Conservation (phyloP, 2,329 filamentous ascomycete genomes). For the Periconia sp. region DNA sequence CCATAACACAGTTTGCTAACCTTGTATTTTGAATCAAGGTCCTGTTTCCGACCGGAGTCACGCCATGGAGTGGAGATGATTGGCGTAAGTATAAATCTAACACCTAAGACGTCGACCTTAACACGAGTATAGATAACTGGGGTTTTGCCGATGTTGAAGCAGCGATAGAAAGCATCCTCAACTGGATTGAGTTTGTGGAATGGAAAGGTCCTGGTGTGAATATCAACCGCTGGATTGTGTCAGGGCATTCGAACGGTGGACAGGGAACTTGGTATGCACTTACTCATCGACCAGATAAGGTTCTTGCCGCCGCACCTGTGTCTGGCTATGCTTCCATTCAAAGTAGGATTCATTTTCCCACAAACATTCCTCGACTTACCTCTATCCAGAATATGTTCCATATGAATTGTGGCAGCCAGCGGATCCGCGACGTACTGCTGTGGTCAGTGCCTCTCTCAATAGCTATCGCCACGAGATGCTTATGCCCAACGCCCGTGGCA, state of each 20-base stretch:
- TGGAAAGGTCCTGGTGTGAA: constrained; percentile 55
- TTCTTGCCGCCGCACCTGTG: constrained; percentile 59
- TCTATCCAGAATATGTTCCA: constrained; percentile 55
- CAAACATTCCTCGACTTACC: constrained; percentile 1
- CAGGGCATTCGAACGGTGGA: constrained; percentile 62
- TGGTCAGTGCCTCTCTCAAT: constrained; percentile 53
- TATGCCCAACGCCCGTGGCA: constrained; percentile 53
- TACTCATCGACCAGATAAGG: constrained; percentile 58
- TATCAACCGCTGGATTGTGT: constrained; percentile 53
- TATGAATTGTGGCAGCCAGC: constrained; percentile 58
- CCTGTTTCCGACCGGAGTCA: constrained; percentile 43
- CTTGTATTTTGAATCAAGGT: not conserved
- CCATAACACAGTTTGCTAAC: not conserved
- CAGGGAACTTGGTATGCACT: constrained; percentile 61
- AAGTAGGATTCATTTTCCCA: constrained; percentile 33
- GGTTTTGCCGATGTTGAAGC: constrained; percentile 59
- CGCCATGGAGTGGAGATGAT: constrained; percentile 62
- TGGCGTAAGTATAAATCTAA: constrained; percentile 51
- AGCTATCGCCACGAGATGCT: constrained; percentile 60
- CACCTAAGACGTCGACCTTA: not conserved
- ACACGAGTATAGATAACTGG: constrained; percentile 49
- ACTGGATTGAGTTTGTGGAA: constrained; percentile 51
- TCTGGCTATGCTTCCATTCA: constrained; percentile 63
- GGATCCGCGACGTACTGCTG: constrained; percentile 53
- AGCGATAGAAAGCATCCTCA: constrained; percentile 51